Evolutionary conservation across 139 green algal genomes (phyloP), one percentile per base, ranked within the genome.

Genomic region (Ulvella scutata): DNA sequence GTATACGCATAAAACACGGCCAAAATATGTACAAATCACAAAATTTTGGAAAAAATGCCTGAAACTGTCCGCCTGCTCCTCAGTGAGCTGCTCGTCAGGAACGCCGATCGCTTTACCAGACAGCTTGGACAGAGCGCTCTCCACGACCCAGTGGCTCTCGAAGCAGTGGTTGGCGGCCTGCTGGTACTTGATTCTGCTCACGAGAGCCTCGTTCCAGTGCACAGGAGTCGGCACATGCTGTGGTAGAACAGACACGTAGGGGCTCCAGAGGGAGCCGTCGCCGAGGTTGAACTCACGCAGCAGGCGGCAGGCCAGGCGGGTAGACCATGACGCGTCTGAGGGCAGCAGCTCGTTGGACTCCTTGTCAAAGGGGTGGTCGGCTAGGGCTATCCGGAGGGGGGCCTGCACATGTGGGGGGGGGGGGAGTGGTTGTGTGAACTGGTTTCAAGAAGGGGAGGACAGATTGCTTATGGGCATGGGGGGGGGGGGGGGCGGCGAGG

Each of bases 261-360:
- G 76, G 4, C 62, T 43, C 84, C 85, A 92, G 1, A 83, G 79
- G 2, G 78, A 88, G 3, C 40, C 31, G 0, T 10, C 29, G 0
- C 85, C 88, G 26, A 77, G 43, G 6, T 75, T 75, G 26, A 73
- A 35, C 74, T 90, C 74, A n/a, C 79, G 33, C 78, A 93, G 82
- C 83, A 95, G 82, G 79, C 89, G 89, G 38, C 75, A 79, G 3
- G 85, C 86, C 37, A 95, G 80, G 2, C 87, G 83, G 35, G 92
- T 83, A 29, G 81, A 87, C 87, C 87, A 93, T 0, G 87, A 86
- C 7, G 82, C 84, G 43, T 82, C 84, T 81, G 86, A 74, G 20
- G 43, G 86, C 77, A 86, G 23, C 29, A 87, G 37, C 1, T 26
- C 3, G 75, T 88, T 86, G 4, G 79, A 84, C n/a, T 86, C 80